Conservation (phyloP, 257 asterid species). For the Linaria vulgaris region DNA sequence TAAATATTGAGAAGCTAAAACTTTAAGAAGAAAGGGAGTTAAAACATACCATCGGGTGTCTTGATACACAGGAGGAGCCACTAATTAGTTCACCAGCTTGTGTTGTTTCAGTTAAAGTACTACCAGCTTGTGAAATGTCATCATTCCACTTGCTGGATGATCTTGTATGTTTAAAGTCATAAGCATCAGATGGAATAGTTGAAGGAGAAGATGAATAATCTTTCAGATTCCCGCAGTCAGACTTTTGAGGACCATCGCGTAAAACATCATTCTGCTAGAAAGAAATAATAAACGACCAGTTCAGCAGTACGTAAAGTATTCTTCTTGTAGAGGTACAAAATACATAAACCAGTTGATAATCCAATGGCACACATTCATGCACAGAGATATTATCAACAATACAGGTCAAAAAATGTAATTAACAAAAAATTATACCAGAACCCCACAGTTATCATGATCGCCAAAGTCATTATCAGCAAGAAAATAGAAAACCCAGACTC, state of each 20-base stretch:
- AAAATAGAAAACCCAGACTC: constrained; percentile 11
- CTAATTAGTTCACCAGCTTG: constrained; percentile 72
- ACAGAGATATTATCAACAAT: constrained; percentile 15
- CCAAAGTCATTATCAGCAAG: constrained; percentile 8
- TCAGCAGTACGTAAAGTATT: constrained; percentile 17
- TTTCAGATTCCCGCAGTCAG: constrained; percentile 50
- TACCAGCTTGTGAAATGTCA: constrained; percentile 72
- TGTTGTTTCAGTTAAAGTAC: constrained; percentile 74
- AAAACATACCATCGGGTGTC: constrained; percentile 61
- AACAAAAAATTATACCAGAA: constrained; percentile 17
- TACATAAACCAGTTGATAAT: constrained; percentile 9
- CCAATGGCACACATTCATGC: constrained; percentile 21
- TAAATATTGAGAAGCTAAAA: constrained; percentile 16
- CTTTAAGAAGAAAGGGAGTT: constrained; percentile 27
- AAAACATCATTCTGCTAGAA: constrained; percentile 68
- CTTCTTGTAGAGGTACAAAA: constrained; percentile 18
- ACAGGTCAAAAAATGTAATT: constrained; percentile 19
- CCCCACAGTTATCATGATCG: constrained; percentile 6
- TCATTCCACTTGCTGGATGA: constrained; percentile 78
- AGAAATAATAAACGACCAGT: constrained; percentile 29
- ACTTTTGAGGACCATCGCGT: constrained; percentile 48
- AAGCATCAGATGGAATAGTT: constrained; percentile 38
- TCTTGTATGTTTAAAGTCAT: constrained; percentile 50
- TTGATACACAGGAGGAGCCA: constrained; percentile 70
- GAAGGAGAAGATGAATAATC: constrained; percentile 56